Percentiles rank a stretch among this genome's conserved stretches.
Conservation (phyloP, 2,329 filamentous ascomycete species). For the Cordyceps militaris region DNA sequence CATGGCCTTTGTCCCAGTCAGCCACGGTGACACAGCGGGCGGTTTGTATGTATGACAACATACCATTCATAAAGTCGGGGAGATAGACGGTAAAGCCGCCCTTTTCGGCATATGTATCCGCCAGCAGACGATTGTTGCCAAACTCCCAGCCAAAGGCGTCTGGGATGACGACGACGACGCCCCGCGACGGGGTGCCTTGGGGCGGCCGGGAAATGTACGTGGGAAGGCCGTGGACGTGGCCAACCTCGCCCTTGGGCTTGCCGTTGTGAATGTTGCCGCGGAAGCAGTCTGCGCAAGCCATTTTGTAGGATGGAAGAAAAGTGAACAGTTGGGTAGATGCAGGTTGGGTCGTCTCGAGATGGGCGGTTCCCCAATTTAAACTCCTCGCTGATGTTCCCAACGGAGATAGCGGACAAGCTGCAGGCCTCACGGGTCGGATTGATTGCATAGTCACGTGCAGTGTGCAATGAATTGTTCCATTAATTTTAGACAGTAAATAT, state of each 20-base stretch:
- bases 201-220: constrained; percentile 38
- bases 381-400: too few species aligned
- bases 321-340: not conserved
- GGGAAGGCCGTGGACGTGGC: constrained; percentile 40
- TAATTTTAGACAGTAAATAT: not conserved
- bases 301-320: constrained; percentile 9
- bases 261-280: constrained; percentile 38
- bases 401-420: not conserved
- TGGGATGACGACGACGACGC: constrained; percentile 45
- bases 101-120: constrained; percentile 46
- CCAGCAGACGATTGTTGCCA: constrained; percentile 44
- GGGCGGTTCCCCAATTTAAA: too few species aligned
- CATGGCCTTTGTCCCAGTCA: constrained; percentile 18
- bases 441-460: too few species aligned
- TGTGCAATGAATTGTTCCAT: not conserved
- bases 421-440: not conserved
- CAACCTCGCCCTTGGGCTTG: constrained; percentile 36
- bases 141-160: constrained; percentile 51
- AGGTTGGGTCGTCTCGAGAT: not conserved
- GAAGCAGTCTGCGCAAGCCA: constrained; percentile 39
- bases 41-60: not conserved
- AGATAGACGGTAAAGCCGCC: constrained; percentile 43
- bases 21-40: not conserved
- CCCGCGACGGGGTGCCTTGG: constrained; percentile 28
- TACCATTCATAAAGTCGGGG: constrained; percentile 48